Base-by-base conservation (phyloP, 495 filamentous ascomycete species). In the Jackrogersella multiformis region DNA sequence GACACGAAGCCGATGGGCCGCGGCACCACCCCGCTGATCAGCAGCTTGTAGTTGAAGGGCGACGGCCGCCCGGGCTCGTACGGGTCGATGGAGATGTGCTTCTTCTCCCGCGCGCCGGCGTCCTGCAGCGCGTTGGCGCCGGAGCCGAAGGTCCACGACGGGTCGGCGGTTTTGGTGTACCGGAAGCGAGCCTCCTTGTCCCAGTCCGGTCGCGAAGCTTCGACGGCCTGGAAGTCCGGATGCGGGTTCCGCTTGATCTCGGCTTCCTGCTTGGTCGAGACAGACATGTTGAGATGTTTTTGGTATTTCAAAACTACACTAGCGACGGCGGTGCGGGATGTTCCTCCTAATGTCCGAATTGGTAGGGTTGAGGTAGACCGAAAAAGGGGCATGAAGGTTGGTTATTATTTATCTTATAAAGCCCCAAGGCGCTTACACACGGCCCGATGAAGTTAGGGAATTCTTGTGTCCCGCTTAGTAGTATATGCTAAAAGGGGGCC, bases 11-110 rank as follows among this genome's bases (percentile, higher is more conserved):
- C 85, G 66, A 88, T 84, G 45, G 94, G 95, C 18, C 94, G 84
- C 0, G 94, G 94, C 20, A 96, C 86, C 67, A 98, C 89, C 23
- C 87, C 91, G 1, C 87, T 90, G 76, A 97, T 97, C 15, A 97
- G 82, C 9, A 97, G 87, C 79, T 97, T 97, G 82, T 98, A 98
- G 80, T 97, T 97, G 72, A 84, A 88, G 0, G 81, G 76, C 0
- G 86, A 74, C 0, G 89, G 86, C 0, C 94, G 85, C 20, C 89
- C 89, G 13, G 88, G 80, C 41, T 83, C 87, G 70, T 94, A 87
- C 6, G 94, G 94, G 78, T 97, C 88, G 64, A 98, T 95, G 65
- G 89, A 81, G 44, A 95, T 76, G 73, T 96, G 92, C 34, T 74
- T 64, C 58, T 85, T 82, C 62, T 87, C 74, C 41, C 84, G 84